Conservation (phyloP, 176 grass and related monocot genomes). For the Poa annua region DNA sequence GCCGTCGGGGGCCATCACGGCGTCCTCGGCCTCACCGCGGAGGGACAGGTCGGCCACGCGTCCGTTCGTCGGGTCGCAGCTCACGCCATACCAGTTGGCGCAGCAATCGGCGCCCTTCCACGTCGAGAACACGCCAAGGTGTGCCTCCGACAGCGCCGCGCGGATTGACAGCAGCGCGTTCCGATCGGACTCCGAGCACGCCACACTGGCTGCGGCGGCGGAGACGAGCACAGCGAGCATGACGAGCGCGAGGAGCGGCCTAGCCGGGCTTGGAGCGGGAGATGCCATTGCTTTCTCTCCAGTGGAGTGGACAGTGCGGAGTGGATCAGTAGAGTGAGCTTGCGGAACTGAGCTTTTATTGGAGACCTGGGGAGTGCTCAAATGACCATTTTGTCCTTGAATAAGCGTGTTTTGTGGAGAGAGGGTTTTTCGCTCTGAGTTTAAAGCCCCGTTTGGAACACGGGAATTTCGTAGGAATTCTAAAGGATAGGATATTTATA, state of each 20-base stretch:
- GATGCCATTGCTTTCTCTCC: constrained; percentile 27
- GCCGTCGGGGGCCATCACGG: constrained; percentile 66
- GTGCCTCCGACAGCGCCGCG: constrained; percentile 69
- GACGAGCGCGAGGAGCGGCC: constrained; percentile 28
- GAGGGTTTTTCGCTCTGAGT: too few species aligned
- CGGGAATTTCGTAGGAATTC: too few species aligned
- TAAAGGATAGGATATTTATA: too few species aligned
- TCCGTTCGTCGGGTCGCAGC: constrained; percentile 69
- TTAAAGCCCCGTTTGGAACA: too few species aligned
- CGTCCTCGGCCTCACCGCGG: constrained; percentile 86
- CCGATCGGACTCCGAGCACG: constrained; percentile 47
- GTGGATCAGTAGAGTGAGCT: constrained; percentile 27
- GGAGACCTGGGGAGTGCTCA: neutral
- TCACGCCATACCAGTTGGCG: constrained; percentile 88
- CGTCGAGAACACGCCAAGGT: constrained; percentile 79
- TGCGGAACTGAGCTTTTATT: constrained; percentile 29
- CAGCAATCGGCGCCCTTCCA: constrained; percentile 85
- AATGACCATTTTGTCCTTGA: constrained; percentile 46
- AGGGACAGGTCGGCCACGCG: constrained; percentile 76
- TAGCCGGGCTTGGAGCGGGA: constrained; percentile 12
- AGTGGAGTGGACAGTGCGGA: constrained; percentile 24
- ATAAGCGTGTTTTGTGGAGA: neutral
- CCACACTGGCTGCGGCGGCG: neutral
- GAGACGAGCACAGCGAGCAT: constrained; percentile 6
- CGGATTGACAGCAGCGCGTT: constrained; percentile 71